phyloP scores from a whole-genome alignment of 2,329 filamentous ascomycete genomes.

The Fusarium scirpi region DNA sequence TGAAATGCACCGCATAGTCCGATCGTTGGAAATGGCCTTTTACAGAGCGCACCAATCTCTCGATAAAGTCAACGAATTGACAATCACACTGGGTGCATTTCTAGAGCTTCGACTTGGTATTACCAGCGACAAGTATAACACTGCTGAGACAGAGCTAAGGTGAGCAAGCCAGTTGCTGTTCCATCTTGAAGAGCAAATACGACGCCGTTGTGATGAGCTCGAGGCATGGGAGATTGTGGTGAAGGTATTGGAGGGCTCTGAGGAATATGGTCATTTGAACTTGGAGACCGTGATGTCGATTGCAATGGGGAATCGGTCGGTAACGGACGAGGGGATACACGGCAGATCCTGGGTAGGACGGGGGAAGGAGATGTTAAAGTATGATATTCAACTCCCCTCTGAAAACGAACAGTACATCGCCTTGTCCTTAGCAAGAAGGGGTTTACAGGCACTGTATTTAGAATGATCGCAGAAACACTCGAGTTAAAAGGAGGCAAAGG shows the following conservation, averaged over 20 bases:
- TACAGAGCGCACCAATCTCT: not conserved
- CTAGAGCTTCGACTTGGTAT: not conserved
- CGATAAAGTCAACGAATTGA: rapidly evolving
- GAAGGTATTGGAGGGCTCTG: rapidly evolving
- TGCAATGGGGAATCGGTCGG: not conserved
- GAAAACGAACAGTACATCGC: not conserved
- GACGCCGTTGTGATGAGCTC: not conserved
- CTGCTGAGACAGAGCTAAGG: rapidly evolving
- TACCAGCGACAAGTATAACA: rapidly evolving
- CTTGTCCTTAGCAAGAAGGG: not conserved
- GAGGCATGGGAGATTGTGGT: not conserved
- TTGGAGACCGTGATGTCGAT: not conserved
- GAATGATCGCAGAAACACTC: not conserved
- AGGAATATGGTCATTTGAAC: not conserved
- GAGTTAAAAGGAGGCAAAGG: too few species aligned
- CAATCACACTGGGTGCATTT: not conserved
- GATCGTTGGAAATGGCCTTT: not conserved
- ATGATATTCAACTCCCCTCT: not conserved
- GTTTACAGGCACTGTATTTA: not conserved
- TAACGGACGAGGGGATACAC: not conserved
- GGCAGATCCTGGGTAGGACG: too few species aligned
- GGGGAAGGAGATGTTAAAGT: not conserved
- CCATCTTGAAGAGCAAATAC: not conserved
- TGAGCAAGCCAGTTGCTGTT: not conserved
- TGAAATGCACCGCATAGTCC: not conserved